Percentiles rank a stretch among this genome's conserved stretches.
Conservation (phyloP, 176 grass and related monocot species). For the Pharus latifolius region DNA sequence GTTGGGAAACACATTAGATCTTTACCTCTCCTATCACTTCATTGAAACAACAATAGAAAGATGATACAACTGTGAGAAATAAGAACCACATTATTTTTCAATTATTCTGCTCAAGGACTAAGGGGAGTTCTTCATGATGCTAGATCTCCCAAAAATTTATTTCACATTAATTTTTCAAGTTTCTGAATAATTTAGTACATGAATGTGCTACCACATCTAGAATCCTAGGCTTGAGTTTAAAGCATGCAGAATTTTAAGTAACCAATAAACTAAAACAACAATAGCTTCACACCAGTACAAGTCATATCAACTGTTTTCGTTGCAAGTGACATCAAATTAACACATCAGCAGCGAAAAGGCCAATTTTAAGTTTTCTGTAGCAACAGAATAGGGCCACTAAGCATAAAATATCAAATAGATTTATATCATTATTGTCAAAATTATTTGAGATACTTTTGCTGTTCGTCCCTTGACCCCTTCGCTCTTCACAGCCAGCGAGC, state of each 20-base stretch:
- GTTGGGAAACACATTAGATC: background rate
- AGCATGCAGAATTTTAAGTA: background rate
- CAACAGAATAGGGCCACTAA: background rate
- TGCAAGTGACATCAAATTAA: background rate
- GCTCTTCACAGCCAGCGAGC: background rate
- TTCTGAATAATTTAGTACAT: background rate
- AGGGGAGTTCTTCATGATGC: too few species aligned
- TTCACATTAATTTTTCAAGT: background rate
- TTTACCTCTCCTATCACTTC: background rate
- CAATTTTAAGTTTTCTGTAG: background rate
- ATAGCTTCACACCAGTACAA: background rate
- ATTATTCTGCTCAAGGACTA: background rate
- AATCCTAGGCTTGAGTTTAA: background rate
- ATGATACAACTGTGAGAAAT: background rate
- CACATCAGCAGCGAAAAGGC: background rate
- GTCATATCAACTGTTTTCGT: too few species aligned
- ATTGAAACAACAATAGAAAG: background rate
- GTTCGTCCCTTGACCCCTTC: background rate
- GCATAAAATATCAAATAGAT: slow-evolving; percentile 6
- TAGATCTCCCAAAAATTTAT: background rate
- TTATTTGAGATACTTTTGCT: background rate
- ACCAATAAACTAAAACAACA: background rate
- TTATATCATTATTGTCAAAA: background rate
- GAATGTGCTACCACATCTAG: background rate
- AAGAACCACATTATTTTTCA: background rate